Conservation (phyloP, 805 yeast species). For the Candida ovalis region DNA sequence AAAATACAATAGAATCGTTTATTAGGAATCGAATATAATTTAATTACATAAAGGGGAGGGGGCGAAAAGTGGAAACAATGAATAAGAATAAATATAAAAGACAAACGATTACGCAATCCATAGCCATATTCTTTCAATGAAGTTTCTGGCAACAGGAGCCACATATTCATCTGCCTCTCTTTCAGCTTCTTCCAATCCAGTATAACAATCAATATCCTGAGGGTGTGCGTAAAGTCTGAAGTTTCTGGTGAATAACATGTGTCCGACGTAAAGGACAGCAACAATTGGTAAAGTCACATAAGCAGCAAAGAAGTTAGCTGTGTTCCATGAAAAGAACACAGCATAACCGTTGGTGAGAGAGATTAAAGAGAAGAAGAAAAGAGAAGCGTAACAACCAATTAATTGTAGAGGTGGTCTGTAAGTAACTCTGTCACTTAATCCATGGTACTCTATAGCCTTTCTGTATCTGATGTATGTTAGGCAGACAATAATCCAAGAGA, state of each 20-base stretch:
- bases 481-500: constrained; percentile 56
- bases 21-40: neutral
- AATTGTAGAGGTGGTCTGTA: constrained; percentile 56
- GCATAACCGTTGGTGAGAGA: constrained; percentile 66
- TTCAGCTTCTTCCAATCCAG: constrained; percentile 62
- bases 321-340: constrained; percentile 48
- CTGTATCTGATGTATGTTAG: constrained; percentile 59
- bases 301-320: constrained; percentile 63
- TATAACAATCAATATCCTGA: constrained; percentile 55
- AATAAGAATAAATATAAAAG: neutral
- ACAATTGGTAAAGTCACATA: constrained; percentile 58
- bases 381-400: constrained; percentile 48
- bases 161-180: constrained; percentile 40
- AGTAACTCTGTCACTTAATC: constrained; percentile 52
- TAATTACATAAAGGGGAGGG: neutral
- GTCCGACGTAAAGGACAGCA: constrained; percentile 51
- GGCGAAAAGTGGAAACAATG: neutral
- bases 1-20: neutral
- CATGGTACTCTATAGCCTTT: constrained; percentile 54
- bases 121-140: constrained; percentile 46
- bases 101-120: constrained; percentile 34
- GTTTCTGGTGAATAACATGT: constrained; percentile 45
- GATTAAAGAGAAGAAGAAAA: constrained; percentile 46
- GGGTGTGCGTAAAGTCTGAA: constrained; percentile 46
- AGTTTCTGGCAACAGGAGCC: constrained; percentile 33